A percentile compares a stretch with the other conserved stretches of the same genome.
These are phyloP conservation scores for Aspergillus eucalypticola DNA, from an alignment of 2,329 filamentous ascomycete species.

Conservation along the genomic window DNA sequence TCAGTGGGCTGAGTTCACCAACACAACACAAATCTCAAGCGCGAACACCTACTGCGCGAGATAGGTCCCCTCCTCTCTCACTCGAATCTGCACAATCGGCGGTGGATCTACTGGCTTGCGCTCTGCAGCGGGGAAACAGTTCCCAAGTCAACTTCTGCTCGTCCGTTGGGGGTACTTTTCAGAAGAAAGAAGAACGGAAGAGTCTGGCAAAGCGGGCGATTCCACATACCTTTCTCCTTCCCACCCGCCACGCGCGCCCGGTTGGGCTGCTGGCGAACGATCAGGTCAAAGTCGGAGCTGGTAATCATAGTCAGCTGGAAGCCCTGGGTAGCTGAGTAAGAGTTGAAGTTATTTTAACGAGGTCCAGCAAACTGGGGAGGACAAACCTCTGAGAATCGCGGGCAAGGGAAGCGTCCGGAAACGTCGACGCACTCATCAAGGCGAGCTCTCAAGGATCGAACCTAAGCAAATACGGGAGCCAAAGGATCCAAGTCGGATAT, in stretches of 20 bases:
- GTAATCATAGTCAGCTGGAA: constrained; percentile 43
- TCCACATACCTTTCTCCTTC: constrained; percentile 69
- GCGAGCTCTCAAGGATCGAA: constrained; percentile 28
- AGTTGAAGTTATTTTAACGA: constrained; percentile 26
- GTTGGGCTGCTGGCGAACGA: constrained; percentile 66
- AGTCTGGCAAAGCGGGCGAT: background rate
- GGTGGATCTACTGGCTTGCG: constrained; percentile 85
- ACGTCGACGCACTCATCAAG: constrained; percentile 47
- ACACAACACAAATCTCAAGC: background rate
- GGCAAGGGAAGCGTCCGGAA: constrained; percentile 43
- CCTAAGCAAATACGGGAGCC: constrained; percentile 22
- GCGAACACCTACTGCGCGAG: constrained; percentile 58
- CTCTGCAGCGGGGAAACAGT: constrained; percentile 49
- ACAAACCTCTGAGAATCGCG: constrained; percentile 46
- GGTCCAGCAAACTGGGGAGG: constrained; percentile 10
- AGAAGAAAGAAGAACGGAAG: background rate
- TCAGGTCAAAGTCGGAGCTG: constrained; percentile 59
- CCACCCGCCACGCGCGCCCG: constrained; percentile 68
- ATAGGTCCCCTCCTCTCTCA: constrained; percentile 50
- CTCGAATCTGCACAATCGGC: constrained; percentile 73
- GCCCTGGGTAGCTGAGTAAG: constrained; percentile 32
- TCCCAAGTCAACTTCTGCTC: constrained; percentile 16
- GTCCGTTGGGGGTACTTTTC: constrained; percentile 4
- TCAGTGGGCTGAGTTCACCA: constrained; percentile 15
- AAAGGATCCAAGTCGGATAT: constrained; percentile 25